phyloP scores from a whole-genome alignment of 176 grass and related monocot genomes.

The Stipa capillata region DNA sequence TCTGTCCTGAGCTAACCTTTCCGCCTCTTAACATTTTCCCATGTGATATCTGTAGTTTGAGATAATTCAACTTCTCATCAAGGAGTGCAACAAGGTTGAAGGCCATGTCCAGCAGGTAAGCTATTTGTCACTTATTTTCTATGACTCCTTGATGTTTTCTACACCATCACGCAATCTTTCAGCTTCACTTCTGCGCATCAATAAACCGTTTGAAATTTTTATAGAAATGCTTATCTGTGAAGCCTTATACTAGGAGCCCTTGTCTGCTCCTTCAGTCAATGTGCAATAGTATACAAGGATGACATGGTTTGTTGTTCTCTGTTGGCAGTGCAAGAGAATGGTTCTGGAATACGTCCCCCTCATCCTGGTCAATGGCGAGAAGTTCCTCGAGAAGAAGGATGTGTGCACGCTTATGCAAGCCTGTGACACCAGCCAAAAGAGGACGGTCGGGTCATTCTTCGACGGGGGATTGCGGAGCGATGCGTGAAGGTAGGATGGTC shows the following conservation, averaged over 20 bases:
- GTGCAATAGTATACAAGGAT: neutral
- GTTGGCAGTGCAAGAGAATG: constrained; percentile 77
- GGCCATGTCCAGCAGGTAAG: constrained; percentile 70
- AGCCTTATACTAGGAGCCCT: neutral
- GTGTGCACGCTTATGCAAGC: constrained; percentile 50
- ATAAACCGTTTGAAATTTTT: neutral
- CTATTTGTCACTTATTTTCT: neutral
- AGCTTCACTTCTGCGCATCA: neutral
- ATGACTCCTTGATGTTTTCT: neutral
- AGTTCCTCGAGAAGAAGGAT: constrained; percentile 67
- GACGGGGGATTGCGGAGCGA: constrained; percentile 21
- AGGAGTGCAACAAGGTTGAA: constrained; percentile 79
- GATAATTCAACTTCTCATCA: constrained; percentile 73
- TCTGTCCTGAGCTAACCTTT: neutral
- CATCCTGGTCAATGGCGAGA: constrained; percentile 77
- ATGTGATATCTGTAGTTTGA: constrained; percentile 53
- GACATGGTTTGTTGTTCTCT: neutral
- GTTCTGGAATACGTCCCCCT: constrained; percentile 79
- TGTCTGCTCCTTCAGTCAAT: neutral
- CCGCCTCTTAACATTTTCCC: neutral
- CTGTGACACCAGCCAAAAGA: constrained; percentile 33
- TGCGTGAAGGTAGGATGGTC: neutral
- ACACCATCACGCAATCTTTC: neutral
- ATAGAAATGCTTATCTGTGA: neutral
- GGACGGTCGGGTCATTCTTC: neutral